phyloP scores from a whole-genome alignment of 2,329 filamentous ascomycete species.

The Colletotrichum kahawae region DNA sequence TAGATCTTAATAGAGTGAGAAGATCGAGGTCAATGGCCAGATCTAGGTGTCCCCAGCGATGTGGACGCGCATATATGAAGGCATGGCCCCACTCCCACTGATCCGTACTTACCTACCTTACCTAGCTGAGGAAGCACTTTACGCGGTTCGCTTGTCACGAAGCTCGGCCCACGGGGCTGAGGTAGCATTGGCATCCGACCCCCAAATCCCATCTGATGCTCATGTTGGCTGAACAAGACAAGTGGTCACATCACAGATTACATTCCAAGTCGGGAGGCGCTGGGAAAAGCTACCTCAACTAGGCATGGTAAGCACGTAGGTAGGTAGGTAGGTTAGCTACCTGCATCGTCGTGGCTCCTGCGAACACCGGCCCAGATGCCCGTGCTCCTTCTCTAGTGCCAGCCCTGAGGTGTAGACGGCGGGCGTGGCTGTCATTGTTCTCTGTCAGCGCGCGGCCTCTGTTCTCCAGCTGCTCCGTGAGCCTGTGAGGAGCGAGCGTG shows the following conservation, averaged over 20 bases:
- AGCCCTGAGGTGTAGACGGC: neutral
- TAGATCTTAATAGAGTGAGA: neutral
- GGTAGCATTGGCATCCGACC: neutral
- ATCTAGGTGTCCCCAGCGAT: neutral
- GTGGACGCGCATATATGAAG: constrained; percentile 1
- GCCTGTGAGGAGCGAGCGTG: neutral
- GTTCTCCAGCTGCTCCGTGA: neutral
- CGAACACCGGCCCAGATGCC: neutral
- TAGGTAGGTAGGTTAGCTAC: neutral
- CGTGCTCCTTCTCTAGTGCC: neutral
- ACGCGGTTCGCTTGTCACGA: neutral
- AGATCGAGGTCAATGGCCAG: neutral
- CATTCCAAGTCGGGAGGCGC: neutral
- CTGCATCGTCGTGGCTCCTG: neutral
- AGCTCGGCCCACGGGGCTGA: neutral
- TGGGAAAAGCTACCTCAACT: neutral
- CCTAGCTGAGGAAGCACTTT: neutral
- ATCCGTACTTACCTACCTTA: neutral
- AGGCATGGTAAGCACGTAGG: neutral
- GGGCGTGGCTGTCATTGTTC: neutral
- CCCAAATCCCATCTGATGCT: neutral
- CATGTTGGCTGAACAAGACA: neutral
- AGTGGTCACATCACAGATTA: neutral
- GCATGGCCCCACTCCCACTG: neutral
- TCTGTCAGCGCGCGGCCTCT: neutral